Conservation (phyloP, 179 eudicot species). For the Heliamphora pulchella region DNA sequence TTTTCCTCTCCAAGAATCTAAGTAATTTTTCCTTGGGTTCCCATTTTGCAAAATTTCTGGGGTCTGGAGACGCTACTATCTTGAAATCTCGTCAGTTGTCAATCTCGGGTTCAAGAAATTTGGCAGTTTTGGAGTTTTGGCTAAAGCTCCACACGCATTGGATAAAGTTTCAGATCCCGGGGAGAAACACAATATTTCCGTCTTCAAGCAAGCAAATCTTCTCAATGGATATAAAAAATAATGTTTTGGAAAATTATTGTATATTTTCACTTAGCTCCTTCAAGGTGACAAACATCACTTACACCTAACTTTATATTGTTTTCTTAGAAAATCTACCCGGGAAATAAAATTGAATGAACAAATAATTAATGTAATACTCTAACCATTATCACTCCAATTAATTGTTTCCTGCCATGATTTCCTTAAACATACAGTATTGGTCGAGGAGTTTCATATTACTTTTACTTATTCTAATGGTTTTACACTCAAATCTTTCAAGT, state of each 20-base stretch:
- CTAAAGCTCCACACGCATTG: neutral
- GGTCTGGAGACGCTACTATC: too few species aligned
- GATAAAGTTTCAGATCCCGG: neutral
- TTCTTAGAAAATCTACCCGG: neutral
- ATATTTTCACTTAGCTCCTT: neutral
- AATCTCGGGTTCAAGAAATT: neutral
- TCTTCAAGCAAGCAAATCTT: neutral
- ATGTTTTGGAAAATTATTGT: neutral
- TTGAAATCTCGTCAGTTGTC: neutral
- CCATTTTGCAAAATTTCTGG: too few species aligned
- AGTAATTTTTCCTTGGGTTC: too few species aligned
- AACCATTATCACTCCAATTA: too few species aligned
- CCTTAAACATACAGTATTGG: too few species aligned
- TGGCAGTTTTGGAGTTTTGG: neutral
- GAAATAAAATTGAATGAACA: neutral
- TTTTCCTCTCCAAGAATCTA: too few species aligned
- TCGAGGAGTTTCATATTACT: neutral
- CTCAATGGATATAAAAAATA: neutral
- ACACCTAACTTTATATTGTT: neutral
- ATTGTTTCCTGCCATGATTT: too few species aligned
- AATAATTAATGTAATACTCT: too few species aligned
- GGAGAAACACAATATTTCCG: neutral
- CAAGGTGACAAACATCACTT: neutral
- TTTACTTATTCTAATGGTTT: too few species aligned
- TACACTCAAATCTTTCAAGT: too few species aligned